phyloP scores from a whole-genome alignment of 2,329 filamentous ascomycete genomes.

The Cytospora chrysosperma region DNA sequence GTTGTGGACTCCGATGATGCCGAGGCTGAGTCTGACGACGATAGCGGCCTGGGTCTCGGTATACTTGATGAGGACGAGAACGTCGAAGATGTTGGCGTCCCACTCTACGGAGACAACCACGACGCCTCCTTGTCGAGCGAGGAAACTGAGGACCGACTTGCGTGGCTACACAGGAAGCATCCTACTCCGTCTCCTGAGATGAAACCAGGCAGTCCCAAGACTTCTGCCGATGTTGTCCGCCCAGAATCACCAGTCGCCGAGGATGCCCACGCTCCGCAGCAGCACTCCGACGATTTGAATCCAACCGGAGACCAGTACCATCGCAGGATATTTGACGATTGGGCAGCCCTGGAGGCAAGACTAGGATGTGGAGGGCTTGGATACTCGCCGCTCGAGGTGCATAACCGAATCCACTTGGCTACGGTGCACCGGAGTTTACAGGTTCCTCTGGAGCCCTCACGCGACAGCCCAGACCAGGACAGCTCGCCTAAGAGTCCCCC shows the following conservation, averaged over 20 bases:
- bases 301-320: neutral
- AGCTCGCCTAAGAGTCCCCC: neutral
- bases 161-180: constrained; percentile 9
- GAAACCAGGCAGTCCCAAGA: neutral
- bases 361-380: neutral
- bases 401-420: constrained; percentile 17
- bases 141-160: neutral
- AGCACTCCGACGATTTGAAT: neutral
- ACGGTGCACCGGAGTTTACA: constrained; percentile 5
- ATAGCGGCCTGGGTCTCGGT: neutral
- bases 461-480: neutral
- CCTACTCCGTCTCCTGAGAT: neutral
- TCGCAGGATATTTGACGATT: constrained; percentile 10
- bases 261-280: neutral
- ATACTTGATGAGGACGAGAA: neutral
- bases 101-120: constrained; percentile 7
- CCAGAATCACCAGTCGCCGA: neutral
- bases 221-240: neutral
- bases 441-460: neutral
- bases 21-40: constrained; percentile 1
- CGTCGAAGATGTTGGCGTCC: neutral
- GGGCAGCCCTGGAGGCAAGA: constrained; percentile 8
- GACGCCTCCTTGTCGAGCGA: constrained; percentile 2
- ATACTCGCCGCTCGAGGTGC: constrained; percentile 18
- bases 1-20: neutral